Conservation (phyloP, 306 rosid genomes). For the Nissolia schottii region DNA sequence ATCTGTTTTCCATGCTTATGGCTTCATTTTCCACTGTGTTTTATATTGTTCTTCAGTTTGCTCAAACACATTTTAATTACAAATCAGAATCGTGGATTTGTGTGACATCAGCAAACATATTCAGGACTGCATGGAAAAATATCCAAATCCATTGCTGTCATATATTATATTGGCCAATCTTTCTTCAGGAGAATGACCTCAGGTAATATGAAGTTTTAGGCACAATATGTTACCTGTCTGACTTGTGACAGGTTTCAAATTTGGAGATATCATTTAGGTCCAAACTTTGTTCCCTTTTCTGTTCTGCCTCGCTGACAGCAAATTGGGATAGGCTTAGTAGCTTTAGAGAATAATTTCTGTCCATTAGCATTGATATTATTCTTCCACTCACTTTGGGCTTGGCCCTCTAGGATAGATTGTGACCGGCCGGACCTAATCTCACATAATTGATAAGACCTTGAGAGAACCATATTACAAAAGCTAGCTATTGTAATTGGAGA, state of each 20-base stretch:
- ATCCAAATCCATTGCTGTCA: conserved; percentile 67
- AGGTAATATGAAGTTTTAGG: conserved; percentile 47
- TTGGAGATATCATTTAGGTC: conserved; percentile 9
- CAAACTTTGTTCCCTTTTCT: no score
- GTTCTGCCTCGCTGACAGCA: no score
- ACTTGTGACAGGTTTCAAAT: conserved; percentile 17
- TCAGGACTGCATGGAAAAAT: conserved; percentile 58
- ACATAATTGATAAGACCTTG: no score
- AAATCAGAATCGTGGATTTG: conserved; percentile 55
- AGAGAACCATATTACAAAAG: neutral
- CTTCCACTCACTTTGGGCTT: no score
- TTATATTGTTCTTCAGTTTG: conserved; percentile 60
- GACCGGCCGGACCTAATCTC: no score
- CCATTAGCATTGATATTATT: no score
- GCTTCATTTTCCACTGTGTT: conserved; percentile 68
- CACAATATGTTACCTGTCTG: neutral
- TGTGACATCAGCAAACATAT: conserved; percentile 40
- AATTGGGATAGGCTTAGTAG: no score
- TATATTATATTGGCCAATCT: conserved; percentile 88
- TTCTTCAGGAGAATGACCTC: conserved; percentile 64
- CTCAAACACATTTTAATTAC: conserved; percentile 36
- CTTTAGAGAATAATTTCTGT: no score
- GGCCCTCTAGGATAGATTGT: no score
- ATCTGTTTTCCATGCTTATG: conserved; percentile 48
- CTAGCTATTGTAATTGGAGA: neutral